Evolutionary conservation across 1,284 basidiomycete genomes (phyloP), one percentile per base, ranked within the genome.

Genomic region (Ceratobasidium sp.): DNA sequence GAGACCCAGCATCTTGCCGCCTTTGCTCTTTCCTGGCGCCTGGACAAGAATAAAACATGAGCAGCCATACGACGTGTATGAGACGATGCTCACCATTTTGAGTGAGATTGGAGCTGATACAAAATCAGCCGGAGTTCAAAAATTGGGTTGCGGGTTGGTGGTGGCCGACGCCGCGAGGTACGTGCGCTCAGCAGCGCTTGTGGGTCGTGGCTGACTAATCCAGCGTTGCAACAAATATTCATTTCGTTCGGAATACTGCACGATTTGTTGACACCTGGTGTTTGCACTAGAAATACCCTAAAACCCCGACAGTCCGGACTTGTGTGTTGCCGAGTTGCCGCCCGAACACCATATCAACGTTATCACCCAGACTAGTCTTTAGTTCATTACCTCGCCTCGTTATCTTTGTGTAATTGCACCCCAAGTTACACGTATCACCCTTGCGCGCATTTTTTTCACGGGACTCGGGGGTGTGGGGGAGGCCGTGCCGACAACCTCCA

Each of bases 1-100:
- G 82, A 99, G 91, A 80, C 90, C 84, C 82, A 98, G 90, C 95
- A 99, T 98, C 85, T 96, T 96, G 81, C 94, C 94, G 81, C 94
- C 94, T 84, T 96, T 96, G 67, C 93, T 92, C 87, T 96, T 96
- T 77, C 94, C 93, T 76, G 92, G 92, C 84, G 91, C 90, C 92
- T 93, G 53, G n/a, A 53, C 12, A 36, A 40, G 12, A 25, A 60
- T 18, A 42, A 54, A 11, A 21, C 9, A 25, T 66, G 2, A 71
- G 62, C 28, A 44, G 21, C n/a, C 23, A 46, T 28, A 8, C 30
- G 21, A 25, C 56, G 58, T 12, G 28, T 54, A 21, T 21, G 28
- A 11, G 16, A 4, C 2, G 5, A 46, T n/a, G 48, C 60, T 9
- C 5, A 62, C 60, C 60, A 44, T 53, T 53, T 49, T 61, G 18